These are phyloP conservation scores for Colletotrichum sp. DNA, from an alignment of 2,329 filamentous ascomycete species.

Conservation along the genomic window DNA sequence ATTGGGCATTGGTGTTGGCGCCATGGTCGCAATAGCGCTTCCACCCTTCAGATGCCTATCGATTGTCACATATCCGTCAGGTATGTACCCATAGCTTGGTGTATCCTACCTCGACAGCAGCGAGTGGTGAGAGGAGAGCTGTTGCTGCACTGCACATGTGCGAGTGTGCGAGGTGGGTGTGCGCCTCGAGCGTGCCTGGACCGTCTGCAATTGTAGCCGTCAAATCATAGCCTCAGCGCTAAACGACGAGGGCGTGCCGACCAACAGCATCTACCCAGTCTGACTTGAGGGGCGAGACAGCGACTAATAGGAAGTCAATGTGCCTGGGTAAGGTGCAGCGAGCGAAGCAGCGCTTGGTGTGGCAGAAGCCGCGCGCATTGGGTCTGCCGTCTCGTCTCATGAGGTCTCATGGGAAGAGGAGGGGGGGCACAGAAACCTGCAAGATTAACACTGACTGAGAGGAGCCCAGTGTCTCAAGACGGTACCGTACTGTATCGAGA, in stretches of 20 bases:
- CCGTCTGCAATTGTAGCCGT: not conserved
- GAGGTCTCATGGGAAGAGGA: not conserved
- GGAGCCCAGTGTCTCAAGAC: not conserved
- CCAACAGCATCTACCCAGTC: conserved; percentile 2
- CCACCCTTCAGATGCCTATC: not conserved
- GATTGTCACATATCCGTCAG: not conserved
- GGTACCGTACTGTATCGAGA: not conserved
- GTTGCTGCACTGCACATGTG: not conserved
- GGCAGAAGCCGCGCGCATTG: conserved; percentile 13
- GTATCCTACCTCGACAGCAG: not conserved
- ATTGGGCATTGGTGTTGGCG: not conserved
- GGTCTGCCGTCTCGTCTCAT: conserved; percentile 5
- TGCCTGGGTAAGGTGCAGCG: conserved; percentile 2
- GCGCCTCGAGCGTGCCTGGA: not conserved
- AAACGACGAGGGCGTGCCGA: not conserved
- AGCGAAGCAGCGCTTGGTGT: not conserved
- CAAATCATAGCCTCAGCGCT: conserved; percentile 12
- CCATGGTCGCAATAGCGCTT: not conserved
- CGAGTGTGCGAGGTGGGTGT: not conserved
- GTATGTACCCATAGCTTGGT: not conserved
- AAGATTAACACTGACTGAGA: not conserved
- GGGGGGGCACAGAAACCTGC: not conserved
- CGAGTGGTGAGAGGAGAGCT: not conserved
- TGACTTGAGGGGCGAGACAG: not conserved
- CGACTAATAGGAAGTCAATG: not conserved